Conservation (phyloP, 73 alveolate genomes). For the Uronychia binucleata region DNA sequence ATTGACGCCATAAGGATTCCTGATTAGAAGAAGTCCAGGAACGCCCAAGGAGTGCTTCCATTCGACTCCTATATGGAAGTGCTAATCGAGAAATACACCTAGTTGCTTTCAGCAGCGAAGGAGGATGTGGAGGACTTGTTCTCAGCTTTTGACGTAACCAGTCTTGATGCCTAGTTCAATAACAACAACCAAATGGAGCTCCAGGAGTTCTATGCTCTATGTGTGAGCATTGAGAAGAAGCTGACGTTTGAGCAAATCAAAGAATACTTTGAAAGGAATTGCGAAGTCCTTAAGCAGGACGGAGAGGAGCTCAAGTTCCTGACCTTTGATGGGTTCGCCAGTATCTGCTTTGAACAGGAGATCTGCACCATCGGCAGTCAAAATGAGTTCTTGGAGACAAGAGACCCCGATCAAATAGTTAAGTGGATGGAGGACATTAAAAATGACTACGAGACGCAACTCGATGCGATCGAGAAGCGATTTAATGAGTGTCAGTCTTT, state of each 20-base stretch:
- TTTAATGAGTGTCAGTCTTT: background rate
- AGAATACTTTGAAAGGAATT: background rate
- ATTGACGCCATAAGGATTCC: background rate
- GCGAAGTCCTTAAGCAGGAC: background rate
- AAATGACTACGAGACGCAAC: background rate
- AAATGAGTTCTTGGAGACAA: background rate
- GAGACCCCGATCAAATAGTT: background rate
- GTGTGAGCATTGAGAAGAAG: background rate
- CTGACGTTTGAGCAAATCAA: background rate
- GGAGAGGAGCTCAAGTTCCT: background rate
- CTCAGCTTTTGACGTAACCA: background rate
- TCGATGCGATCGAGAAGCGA: background rate
- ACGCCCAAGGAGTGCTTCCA: background rate
- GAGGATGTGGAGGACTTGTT: background rate
- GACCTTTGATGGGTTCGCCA: background rate
- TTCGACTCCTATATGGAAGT: background rate
- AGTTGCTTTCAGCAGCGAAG: background rate
- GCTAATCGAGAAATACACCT: background rate
- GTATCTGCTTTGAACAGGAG: background rate
- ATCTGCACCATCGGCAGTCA: background rate
- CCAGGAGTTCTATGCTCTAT: background rate
- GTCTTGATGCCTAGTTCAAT: background rate
- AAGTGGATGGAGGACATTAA: background rate
- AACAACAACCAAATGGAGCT: background rate
- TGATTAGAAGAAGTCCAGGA: background rate